phyloP scores from a whole-genome alignment of 1,284 basidiomycete genomes.

The Sanghuangporus sanghuang region DNA sequence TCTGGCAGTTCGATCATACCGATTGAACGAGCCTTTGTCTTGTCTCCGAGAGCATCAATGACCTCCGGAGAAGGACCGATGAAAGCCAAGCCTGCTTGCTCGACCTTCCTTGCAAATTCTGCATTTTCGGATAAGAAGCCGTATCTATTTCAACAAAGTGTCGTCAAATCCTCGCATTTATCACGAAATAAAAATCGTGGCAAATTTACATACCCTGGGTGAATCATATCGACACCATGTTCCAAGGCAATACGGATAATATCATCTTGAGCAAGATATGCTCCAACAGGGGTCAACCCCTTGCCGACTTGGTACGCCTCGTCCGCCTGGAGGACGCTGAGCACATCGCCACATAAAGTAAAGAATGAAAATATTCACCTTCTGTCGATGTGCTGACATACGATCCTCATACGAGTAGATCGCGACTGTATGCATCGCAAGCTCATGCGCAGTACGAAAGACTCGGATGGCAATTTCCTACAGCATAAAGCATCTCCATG shows the following conservation, averaged over 20 bases:
- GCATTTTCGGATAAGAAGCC: constrained; percentile 99
- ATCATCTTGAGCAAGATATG: constrained; percentile 96
- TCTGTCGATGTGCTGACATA: constrained; percentile 95
- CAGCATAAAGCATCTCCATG: not conserved
- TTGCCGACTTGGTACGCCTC: constrained; percentile 98
- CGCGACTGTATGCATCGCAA: constrained; percentile 98
- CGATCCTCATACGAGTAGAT: constrained; percentile 98
- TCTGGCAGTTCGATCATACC: constrained; percentile 39
- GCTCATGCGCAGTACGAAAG: constrained; percentile 97
- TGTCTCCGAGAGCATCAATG: constrained; percentile 97
- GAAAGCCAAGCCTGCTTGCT: constrained; percentile 96
- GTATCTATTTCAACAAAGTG: constrained; percentile 52
- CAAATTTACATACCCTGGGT: constrained; percentile 71
- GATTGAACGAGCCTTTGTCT: constrained; percentile 92
- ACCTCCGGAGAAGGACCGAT: constrained; percentile 95
- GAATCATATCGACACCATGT: constrained; percentile 99
- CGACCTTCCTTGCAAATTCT: constrained; percentile 92
- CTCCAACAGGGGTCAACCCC: constrained; percentile 91
- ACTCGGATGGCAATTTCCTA: constrained; percentile 99
- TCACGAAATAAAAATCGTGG: not conserved
- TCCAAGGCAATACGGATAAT: constrained; percentile 94
- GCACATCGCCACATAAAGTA: not conserved
- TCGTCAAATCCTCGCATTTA: not conserved
- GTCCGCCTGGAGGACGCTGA: constrained; percentile 63
- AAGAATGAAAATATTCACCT: constrained; percentile 45